These are phyloP conservation scores for Zygotorulaspora sp. DNA, from an alignment of 805 yeast genomes.

Conservation along the genomic window DNA sequence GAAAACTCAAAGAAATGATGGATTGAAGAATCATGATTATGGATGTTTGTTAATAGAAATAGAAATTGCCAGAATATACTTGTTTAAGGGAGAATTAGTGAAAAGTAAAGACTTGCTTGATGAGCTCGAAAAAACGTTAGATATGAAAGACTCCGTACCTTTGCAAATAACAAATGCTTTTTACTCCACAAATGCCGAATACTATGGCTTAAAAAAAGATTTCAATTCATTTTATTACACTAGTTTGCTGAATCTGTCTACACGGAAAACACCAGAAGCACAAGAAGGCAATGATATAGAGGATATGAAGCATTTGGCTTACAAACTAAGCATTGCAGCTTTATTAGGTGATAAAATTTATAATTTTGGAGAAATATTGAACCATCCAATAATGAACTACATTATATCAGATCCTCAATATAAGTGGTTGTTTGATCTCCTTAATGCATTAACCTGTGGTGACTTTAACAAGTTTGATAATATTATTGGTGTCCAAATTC, in stretches of 20 bases:
- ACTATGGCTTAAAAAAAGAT: slow-evolving; percentile 69
- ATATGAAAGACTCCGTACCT: slow-evolving; percentile 51
- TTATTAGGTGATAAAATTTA: slow-evolving; percentile 86
- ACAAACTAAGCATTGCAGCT: slow-evolving; percentile 81
- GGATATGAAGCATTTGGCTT: slow-evolving; percentile 51
- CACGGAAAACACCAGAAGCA: slow-evolving; percentile 41
- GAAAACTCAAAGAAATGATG: slow-evolving; percentile 34
- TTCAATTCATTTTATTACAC: slow-evolving; percentile 78
- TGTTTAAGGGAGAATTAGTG: slow-evolving; percentile 50
- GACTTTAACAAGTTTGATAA: slow-evolving; percentile 62
- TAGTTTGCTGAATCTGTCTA: slow-evolving; percentile 75
- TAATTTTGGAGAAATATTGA: slow-evolving; percentile 90
- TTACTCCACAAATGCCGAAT: slow-evolving; percentile 74
- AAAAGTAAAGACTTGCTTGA: slow-evolving; percentile 69
- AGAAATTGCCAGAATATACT: slow-evolving; percentile 70
- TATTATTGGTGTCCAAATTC: slow-evolving; percentile 39
- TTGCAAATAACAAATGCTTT: slow-evolving; percentile 73
- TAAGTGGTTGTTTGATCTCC: slow-evolving; percentile 67
- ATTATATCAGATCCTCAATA: slow-evolving; percentile 46
- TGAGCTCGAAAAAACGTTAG: slow-evolving; percentile 52
- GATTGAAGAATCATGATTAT: slow-evolving; percentile 42
- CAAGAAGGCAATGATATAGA: slow-evolving; percentile 34
- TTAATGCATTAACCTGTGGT: slow-evolving; percentile 72
- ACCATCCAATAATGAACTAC: slow-evolving; percentile 72
- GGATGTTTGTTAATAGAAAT: slow-evolving; percentile 57